Evolutionary conservation across 2,329 filamentous ascomycete species (phyloP), one percentile per base, ranked within the genome.

Genomic region (Mycogone perniciosa): DNA sequence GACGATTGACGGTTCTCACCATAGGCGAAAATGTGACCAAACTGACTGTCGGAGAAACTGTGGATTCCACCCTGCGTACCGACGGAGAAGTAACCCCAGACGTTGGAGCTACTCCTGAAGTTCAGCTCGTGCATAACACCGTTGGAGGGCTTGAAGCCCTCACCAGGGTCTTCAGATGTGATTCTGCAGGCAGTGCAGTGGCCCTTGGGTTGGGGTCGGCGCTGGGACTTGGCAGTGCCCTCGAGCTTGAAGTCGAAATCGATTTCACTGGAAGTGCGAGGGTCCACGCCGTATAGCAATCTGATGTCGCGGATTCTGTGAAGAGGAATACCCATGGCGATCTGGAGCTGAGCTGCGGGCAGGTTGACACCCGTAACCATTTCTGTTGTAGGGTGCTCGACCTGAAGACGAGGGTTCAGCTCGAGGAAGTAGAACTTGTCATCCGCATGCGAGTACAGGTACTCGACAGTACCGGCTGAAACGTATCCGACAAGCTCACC

Each of bases 361-460:
- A 99, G 73, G 73, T 97, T 96, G 67, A 99, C 93, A 67, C 95
- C 93, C 63, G 87, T 95, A 58, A 99, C 93, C 93, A 99, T 99
- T 71, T 99, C 93, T 30, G 93, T 99, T 48, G 92, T 99, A 42
- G 93, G 93, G 75, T 99, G 93, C 81, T 99, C 93, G 73, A 99
- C 93, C 76, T 99, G 93, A 50, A 99, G 86, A 89, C 93, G 89
- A 45, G 93, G 93, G 77, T 99, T 99, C 66, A 99, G 76, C 75
- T 99, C 93, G 58, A 99, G 77, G 77, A 99, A 99, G 81, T 97
- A 99, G 77, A 99, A 99, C 73, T 96, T 93, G 79, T 97, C 90
- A 61, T 99, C 93, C 13, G 89, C 77, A 71, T 99, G 90, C 39
- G 93, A 99, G 79, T 99, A 99, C 44, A 99, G 82, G 71, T 99